Evolutionary conservation across 306 rosid species (phyloP), one percentile per base, ranked within the genome.

Genomic region (Hippophae gyantsensis): DNA sequence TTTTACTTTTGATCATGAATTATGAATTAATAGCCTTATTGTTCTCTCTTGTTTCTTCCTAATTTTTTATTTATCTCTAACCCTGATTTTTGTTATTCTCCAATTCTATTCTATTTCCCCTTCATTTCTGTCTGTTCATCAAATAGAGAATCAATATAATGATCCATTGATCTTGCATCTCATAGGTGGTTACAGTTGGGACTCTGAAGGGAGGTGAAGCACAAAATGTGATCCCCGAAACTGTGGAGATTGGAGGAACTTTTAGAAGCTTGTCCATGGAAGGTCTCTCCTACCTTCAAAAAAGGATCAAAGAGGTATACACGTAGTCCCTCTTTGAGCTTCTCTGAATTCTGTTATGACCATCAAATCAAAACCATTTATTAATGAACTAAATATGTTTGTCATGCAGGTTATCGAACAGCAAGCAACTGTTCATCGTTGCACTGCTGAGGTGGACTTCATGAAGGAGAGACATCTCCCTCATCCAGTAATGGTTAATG

Each of bases 401-500:
- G 8, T 32, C 64, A 2, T 27, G 42, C 70, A 76, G 84, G 58
- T 76, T 13, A 62, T 70, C 60, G 67, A 73, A 70, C 71, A 47
- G 27, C 74, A 76, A 79, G 80, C 78, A 53, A 47, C 43, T 9
- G 80, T 76, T 42, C 69, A 65, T 44, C 59, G 56, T 43, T 82
- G 84, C 41, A 60, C 54, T 42, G 73, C 80, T 0, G 40, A 12
- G 10, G 78, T 82, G 67, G 76, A 79, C 71, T 78, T 82, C 83
- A 73, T 64, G 82, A 73, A 74, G 67, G 79, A 78, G 9, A 66
- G 48, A 13, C 60, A 54, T 10, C 27, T 54, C 69, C 80, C 74
- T 43, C 55, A 71, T 57, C 80, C 84, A 11, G 80, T 70, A 43
- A 70, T 71, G 68, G 63, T 74, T 13, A 82, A 79, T 43, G 62